phyloP scores from a whole-genome alignment of 768 basidiomycete genomes.

The Termitomyces sp. region DNA sequence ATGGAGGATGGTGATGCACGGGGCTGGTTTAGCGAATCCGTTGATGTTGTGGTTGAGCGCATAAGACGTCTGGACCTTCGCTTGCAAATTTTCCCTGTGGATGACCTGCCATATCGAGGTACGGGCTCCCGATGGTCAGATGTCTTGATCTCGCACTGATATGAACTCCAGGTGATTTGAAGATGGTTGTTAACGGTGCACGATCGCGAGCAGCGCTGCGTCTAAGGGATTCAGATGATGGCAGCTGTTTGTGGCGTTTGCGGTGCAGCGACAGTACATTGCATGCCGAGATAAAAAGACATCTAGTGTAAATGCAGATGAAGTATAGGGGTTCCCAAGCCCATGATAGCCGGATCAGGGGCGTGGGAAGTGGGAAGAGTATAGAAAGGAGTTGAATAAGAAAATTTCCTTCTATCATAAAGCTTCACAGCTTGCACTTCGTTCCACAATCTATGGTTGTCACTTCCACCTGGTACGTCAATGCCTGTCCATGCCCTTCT shows the following conservation, averaged over 20 bases:
- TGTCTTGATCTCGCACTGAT: conserved; percentile 8
- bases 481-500: conserved; percentile 7
- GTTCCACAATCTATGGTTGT: conserved; percentile 49
- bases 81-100: conserved; percentile 46
- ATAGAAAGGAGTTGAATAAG: background rate
- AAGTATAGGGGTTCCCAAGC: background rate
- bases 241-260: conserved; percentile 67
- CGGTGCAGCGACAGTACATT: conserved; percentile 45
- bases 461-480: conserved; percentile 29
- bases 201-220: conserved; percentile 37
- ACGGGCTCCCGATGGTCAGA: conserved; percentile 11
- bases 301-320: conserved; percentile 21
- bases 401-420: conserved; percentile 11
- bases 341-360: conserved; percentile 4
- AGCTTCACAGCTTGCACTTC: conserved; percentile 7
- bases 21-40: conserved; percentile 63
- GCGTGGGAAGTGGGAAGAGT: background rate
- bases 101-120: conserved; percentile 60
- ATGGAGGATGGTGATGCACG: conserved; percentile 40
- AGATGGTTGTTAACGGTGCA: conserved; percentile 33
- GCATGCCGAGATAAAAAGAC: conserved; percentile 36
- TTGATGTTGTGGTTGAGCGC: conserved; percentile 47
- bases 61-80: conserved; percentile 42
- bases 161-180: conserved; percentile 52
- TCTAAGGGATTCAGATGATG: conserved; percentile 59